Evolutionary conservation across 1,284 basidiomycete genomes (phyloP).

Genomic region (Microbotryomycetes sp.): DNA sequence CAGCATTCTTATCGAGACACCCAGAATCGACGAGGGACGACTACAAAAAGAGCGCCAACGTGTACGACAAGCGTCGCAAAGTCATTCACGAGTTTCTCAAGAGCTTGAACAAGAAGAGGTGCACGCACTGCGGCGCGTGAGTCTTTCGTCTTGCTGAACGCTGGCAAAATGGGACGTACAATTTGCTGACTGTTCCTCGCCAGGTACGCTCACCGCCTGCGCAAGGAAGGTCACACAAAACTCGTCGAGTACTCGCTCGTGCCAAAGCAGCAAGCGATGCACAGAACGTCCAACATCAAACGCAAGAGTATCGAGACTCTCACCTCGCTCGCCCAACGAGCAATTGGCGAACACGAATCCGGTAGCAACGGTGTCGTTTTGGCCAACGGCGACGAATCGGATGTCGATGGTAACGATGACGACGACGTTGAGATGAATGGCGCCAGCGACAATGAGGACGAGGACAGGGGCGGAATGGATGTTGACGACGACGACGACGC

Average conservation of each 20-base stretch:
- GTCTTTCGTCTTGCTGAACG: slow-evolving; percentile 41
- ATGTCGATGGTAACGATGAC: slow-evolving; percentile 22
- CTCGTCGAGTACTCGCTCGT: slow-evolving; percentile 88
- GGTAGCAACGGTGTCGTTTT: slow-evolving; percentile 14
- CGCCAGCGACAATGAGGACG: slow-evolving; percentile 39
- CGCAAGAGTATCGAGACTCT: slow-evolving; percentile 61
- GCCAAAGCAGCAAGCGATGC: slow-evolving; percentile 64
- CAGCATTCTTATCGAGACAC: slow-evolving; percentile 55
- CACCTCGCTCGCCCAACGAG: slow-evolving; percentile 37
- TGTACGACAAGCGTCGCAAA: slow-evolving; percentile 80
- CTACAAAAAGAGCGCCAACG: slow-evolving; percentile 73
- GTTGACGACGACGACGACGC: slow-evolving; percentile 35
- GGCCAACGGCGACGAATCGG: slow-evolving; percentile 21
- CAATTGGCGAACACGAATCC: slow-evolving; percentile 42
- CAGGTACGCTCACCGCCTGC: slow-evolving; percentile 76
- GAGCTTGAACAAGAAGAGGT: slow-evolving; percentile 57
- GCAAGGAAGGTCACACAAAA: slow-evolving; percentile 91
- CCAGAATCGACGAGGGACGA: slow-evolving; percentile 55
- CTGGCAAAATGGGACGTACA: not conserved
- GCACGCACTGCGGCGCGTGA: slow-evolving; percentile 71
- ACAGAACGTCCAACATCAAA: slow-evolving; percentile 51
- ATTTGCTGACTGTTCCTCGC: not conserved
- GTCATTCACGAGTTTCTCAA: slow-evolving; percentile 78
- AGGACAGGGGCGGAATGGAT: slow-evolving; percentile 48
- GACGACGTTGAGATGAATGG: not conserved